Base-by-base conservation (phyloP, 2,329 filamentous ascomycete genomes). In the Venturia carpophila region DNA sequence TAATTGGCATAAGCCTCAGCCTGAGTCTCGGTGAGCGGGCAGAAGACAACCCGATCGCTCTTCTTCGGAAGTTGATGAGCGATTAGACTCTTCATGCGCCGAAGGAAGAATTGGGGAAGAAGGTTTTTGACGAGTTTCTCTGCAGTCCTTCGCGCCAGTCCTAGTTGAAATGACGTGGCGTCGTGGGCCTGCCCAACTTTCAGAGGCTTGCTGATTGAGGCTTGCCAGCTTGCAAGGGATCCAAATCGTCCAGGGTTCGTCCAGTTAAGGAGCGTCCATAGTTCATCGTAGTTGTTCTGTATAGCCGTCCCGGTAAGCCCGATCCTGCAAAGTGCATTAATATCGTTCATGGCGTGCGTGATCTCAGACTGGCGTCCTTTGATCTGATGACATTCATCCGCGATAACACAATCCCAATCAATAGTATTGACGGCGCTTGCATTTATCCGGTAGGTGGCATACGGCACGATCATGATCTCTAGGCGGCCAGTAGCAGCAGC, bases 191-290 rank as follows among this genome's bases (percentile, higher is more conserved):
- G 94, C 0, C 94, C 94, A 63, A 92, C 79, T 64, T 89, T 90
- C 64, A 99, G 79, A 0, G 93, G 94, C 27, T 87, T 84, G 64
- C 87, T 87, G 66, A 99, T 91, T 45, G 84, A 86, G 24, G 83
- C 80, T 71, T 86, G 88, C 94, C 94, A 99, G 52, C 90, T 89
- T 5, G 83, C 79, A 11, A 89, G 76, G 0, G 86, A 84, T 0
- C 87, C 86, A 68, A 89, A 82, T 47, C 75, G 77, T 0, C 92
- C 93, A 0, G 94, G 94, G 70, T 95, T 94, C 0, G 92, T 92
- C 94, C 94, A 99, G 73, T 99, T 96, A 2, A 99, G 80, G 0
- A 99, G 80, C 0, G 92, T 95, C 93, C 93, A 99, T 0, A 99
- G 82, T 74, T 99, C 94, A 73, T 97, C 91, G 73, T 99, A 99